These are phyloP conservation scores for Aspergillus sp. DNA, from an alignment of 2,329 filamentous ascomycete species.

Conservation along the genomic window DNA sequence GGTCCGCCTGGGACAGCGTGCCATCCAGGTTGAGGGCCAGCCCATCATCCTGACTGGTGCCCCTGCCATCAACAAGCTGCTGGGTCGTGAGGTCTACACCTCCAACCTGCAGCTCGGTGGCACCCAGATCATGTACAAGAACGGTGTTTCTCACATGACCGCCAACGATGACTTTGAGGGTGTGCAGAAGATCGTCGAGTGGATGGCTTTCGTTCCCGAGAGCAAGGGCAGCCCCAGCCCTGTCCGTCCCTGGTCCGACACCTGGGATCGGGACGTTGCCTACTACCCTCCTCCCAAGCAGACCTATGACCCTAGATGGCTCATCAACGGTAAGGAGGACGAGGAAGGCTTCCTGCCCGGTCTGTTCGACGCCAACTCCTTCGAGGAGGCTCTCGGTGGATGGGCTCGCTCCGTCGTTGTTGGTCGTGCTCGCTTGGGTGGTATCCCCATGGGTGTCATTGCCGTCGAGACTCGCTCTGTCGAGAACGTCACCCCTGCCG, in stretches of 20 bases:
- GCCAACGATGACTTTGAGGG: conserved; percentile 96
- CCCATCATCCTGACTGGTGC: conserved; percentile 98
- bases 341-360: conserved; percentile 82
- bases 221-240: conserved; percentile 91
- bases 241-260: conserved; percentile 80
- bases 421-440: conserved; percentile 91
- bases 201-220: conserved; percentile 96
- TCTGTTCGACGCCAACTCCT: conserved; percentile 95
- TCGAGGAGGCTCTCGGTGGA: conserved; percentile 92
- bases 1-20: conserved; percentile 95
- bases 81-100: conserved; percentile 97
- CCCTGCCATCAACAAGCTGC: conserved; percentile 94
- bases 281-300: conserved; percentile 80
- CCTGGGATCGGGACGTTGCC: conserved; percentile 88
- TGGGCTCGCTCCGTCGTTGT: conserved; percentile 98
- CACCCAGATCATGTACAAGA: conserved; percentile 99
- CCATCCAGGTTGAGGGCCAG: conserved; percentile 97
- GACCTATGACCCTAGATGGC: conserved; percentile 87
- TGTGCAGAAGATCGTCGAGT: conserved; percentile 96
- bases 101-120: conserved; percentile 98
- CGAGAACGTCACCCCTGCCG: conserved; percentile 94
- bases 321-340: conserved; percentile 85
- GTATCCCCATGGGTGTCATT: conserved; percentile 98
- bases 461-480: conserved; percentile 93
- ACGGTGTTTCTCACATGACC: conserved; percentile 98